These are phyloP conservation scores for Perilla frutescens DNA, from an alignment of 257 asterid species.

Conservation along the genomic window DNA sequence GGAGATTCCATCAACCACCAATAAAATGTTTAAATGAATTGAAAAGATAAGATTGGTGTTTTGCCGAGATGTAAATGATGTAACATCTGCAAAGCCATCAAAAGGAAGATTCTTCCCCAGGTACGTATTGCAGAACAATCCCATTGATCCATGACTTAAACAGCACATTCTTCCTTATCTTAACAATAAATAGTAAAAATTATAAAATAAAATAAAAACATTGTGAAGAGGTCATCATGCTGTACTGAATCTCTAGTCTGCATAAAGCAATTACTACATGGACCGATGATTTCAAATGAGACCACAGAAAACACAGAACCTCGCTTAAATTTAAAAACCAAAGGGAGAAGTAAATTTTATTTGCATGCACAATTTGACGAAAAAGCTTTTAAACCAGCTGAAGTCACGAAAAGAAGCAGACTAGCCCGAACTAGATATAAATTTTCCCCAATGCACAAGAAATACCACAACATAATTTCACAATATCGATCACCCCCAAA, in stretches of 20 bases:
- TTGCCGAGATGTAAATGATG: not conserved
- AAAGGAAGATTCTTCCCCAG: not conserved
- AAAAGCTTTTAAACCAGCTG: not conserved
- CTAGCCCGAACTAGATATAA: not conserved
- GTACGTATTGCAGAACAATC: constrained; percentile 21
- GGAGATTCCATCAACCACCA: constrained; percentile 32
- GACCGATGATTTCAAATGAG: not conserved
- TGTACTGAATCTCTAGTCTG: constrained; percentile 2
- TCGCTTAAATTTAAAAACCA: constrained; percentile 1
- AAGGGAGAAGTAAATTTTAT: not conserved
- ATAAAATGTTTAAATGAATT: not conserved
- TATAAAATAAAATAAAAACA: not conserved
- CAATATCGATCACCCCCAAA: not conserved
- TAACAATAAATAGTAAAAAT: not conserved
- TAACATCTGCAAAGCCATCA: not conserved
- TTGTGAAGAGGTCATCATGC: not conserved
- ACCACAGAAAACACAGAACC: constrained; percentile 9
- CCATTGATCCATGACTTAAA: not conserved
- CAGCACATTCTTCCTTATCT: constrained; percentile 4
- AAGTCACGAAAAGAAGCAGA: not conserved
- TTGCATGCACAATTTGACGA: constrained; percentile 34
- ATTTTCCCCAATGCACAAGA: not conserved
- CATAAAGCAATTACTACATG: not conserved
- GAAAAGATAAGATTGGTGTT: not conserved
- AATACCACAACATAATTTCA: constrained; percentile 20